Evolutionary conservation across 208 protist species (phyloP), one percentile per base, ranked within the genome.

Genomic region (Crithidia brevicula): DNA sequence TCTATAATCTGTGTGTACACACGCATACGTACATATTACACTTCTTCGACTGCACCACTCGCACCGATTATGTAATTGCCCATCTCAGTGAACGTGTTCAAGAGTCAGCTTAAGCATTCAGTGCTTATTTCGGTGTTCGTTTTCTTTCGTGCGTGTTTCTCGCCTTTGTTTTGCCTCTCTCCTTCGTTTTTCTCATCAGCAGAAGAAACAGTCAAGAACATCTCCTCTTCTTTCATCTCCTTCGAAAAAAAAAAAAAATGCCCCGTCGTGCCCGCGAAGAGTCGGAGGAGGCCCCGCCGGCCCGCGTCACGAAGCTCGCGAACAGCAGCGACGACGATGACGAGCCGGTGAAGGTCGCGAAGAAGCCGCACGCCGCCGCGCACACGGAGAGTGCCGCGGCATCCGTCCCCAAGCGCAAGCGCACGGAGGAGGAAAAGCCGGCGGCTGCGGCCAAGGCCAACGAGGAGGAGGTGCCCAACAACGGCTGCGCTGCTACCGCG

Each of bases 401-500:
- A 0, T 51, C 34, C 25, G 54, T 28, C 0, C 30, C 25, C 40
- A 73, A 77, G 59, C 59, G 64, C 28, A 61, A 67, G 57, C 58
- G 60, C 20, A 51, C 53, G 23, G 78, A 76, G 23, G 68, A 69
- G 23, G 68, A 69, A 38, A 60, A 43, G 45, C 30, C 33, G 15
- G 62, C 65, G 2, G 46, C 53, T 3, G 18, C 60, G 15, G 34
- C 43, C 4, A 54, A 18, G 10, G 27, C 63, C 56, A 73, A 53
- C 51, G 46, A 47, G 15, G 77, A 86, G 36, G 79, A 82, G 27
- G 52, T 74, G 58, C 79, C 86, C 9, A 93, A 89, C 72, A 95
- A 90, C 63, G 89, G 86, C 67, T 84, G 77, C 47, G 83, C 68
- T 25, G 78, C 79, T 25, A 82, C 77, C 0, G 74, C 81, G 11